These are phyloP conservation scores for Haplographium delicatum DNA, from an alignment of 495 filamentous ascomycete genomes.

Conservation along the genomic window DNA sequence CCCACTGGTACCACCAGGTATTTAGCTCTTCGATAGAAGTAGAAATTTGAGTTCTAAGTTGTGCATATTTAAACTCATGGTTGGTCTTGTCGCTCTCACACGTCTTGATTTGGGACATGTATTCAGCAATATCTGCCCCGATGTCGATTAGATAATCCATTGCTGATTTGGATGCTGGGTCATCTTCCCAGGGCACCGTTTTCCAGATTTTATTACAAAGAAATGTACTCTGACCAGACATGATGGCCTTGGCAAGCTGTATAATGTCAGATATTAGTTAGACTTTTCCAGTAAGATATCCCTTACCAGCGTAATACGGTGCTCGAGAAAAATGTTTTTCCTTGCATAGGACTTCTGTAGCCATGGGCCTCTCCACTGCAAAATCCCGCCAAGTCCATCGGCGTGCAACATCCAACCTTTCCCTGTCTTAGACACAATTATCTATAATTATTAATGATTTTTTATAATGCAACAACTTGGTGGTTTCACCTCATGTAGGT, in stretches of 20 bases:
- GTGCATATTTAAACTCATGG: background rate
- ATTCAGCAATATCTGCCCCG: background rate
- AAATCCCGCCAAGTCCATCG: background rate
- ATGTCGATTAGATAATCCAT: constrained; percentile 9
- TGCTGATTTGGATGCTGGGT: background rate
- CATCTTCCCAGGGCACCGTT: constrained; percentile 7
- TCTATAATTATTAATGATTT: background rate
- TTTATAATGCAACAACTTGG: background rate
- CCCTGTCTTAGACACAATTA: background rate
- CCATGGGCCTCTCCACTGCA: constrained; percentile 2
- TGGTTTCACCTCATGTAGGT: constrained; percentile 2
- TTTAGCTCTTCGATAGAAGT: background rate
- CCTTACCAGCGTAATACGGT: constrained; percentile 2
- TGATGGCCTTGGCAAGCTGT: constrained; percentile 4
- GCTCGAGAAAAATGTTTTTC: constrained; percentile 7
- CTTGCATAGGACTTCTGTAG: background rate
- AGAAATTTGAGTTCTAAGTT: background rate
- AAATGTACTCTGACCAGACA: constrained; percentile 3
- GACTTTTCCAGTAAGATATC: background rate
- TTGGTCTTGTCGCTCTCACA: background rate
- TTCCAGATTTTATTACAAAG: background rate
- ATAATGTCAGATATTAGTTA: constrained; percentile 1
- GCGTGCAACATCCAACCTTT: constrained; percentile 1
- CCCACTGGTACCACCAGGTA: constrained; percentile 1
- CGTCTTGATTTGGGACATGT: background rate